A percentile compares a stretch with the other conserved stretches of the same genome.
These are phyloP conservation scores for Corylus americana DNA, from an alignment of 306 rosid genomes.

Conservation along the genomic window DNA sequence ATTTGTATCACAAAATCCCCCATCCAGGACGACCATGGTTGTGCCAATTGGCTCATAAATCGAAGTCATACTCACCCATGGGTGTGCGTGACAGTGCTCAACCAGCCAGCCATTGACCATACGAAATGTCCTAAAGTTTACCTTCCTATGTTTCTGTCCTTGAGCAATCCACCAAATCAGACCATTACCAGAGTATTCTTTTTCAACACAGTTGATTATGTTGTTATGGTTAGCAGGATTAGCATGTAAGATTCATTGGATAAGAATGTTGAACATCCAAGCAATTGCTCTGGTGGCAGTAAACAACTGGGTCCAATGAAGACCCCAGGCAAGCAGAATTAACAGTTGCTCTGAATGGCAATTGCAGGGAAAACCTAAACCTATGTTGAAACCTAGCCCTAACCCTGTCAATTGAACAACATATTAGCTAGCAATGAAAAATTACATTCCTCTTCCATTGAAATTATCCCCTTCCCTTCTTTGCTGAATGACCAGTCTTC, in stretches of 20 bases:
- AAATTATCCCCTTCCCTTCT: slow-evolving; percentile 57
- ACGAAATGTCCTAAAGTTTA: neutral
- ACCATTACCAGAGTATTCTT: neutral
- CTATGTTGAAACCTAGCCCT: slow-evolving; percentile 61
- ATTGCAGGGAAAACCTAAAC: slow-evolving; percentile 71
- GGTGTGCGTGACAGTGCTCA: no score
- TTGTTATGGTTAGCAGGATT: slow-evolving; percentile 29
- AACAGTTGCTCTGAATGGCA: slow-evolving; percentile 58
- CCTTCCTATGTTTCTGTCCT: no score
- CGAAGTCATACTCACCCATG: no score
- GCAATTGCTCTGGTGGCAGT: slow-evolving; percentile 73
- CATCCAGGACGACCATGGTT: no score
- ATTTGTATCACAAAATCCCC: no score
- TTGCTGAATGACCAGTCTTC: slow-evolving; percentile 89
- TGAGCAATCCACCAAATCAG: neutral
- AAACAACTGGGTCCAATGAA: slow-evolving; percentile 60
- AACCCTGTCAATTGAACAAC: slow-evolving; percentile 62
- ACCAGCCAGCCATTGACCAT: neutral
- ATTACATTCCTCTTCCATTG: slow-evolving; percentile 35
- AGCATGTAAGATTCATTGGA: slow-evolving; percentile 34
- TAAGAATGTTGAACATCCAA: slow-evolving; percentile 51
- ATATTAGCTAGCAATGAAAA: slow-evolving; percentile 47
- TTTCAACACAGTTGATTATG: neutral
- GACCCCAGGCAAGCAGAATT: slow-evolving; percentile 61
- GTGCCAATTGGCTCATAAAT: no score